Percentiles rank a stretch among this genome's conserved stretches.
Evolutionary conservation across 768 basidiomycete species (phyloP).

Genomic region (Sistotremastrum niveocremeum): DNA sequence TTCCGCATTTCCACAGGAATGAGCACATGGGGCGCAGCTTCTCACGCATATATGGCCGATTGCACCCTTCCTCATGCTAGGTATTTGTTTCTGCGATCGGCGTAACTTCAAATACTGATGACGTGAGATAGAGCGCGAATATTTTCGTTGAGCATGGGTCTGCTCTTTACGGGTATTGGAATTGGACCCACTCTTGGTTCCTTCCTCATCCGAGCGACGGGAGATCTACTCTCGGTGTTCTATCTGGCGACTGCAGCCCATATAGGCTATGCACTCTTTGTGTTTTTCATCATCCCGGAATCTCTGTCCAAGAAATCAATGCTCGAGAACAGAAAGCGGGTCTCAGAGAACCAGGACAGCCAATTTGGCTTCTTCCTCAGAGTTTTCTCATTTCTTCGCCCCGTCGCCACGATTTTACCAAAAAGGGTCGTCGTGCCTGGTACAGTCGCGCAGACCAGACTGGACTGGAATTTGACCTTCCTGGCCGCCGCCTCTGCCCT

Average conservation of each 20-base stretch:
- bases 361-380: conserved; percentile 18
- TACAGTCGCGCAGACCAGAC: conserved; percentile 18
- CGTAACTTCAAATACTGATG: background rate
- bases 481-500: conserved; percentile 41
- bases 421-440: conserved; percentile 11
- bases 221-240: conserved; percentile 50
- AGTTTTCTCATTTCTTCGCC: conserved; percentile 53
- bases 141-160: conserved; percentile 53
- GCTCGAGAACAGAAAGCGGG: conserved; percentile 23
- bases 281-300: conserved; percentile 62
- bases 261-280: conserved; percentile 30
- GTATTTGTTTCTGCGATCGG: conserved; percentile 19
- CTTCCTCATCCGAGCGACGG: conserved; percentile 45
- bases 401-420: conserved; percentile 55
- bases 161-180: conserved; percentile 62
- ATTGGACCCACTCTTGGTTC: conserved; percentile 65
- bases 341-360: conserved; percentile 17
- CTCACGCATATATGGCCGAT: conserved; percentile 60
- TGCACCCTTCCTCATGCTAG: conserved; percentile 40
- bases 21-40: conserved; percentile 33
- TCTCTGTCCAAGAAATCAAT: conserved; percentile 46
- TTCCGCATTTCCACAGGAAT: conserved; percentile 26
- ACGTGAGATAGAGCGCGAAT: conserved; percentile 25
- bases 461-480: conserved; percentile 55
- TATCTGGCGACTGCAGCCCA: conserved; percentile 46